These are phyloP conservation scores for Casaregolazyma suthepensis DNA, from an alignment of 1,139 yeast genomes.

Conservation along the genomic window DNA sequence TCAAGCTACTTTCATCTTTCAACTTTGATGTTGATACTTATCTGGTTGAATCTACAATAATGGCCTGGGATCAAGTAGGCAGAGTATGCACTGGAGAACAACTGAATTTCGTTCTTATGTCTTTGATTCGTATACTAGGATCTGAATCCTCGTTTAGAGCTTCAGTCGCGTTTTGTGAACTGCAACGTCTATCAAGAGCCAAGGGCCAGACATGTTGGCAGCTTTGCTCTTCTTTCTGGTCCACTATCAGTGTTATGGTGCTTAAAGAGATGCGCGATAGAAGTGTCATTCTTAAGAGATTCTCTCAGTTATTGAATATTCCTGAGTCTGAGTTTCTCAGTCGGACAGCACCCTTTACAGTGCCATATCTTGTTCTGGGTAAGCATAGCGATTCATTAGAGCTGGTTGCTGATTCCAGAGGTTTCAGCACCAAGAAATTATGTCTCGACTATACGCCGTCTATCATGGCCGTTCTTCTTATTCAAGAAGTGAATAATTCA, in stretches of 20 bases:
- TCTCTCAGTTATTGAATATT: constrained; percentile 62
- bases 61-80: constrained; percentile 57
- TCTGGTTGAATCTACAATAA: constrained; percentile 57
- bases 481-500: constrained; percentile 40
- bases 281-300: constrained; percentile 49
- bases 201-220: constrained; percentile 42
- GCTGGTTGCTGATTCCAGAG: constrained; percentile 43
- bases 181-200: constrained; percentile 42
- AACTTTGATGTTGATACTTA: constrained; percentile 27
- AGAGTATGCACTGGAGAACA: constrained; percentile 55
- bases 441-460: constrained; percentile 34
- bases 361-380: constrained; percentile 68
- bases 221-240: constrained; percentile 70
- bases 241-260: constrained; percentile 62
- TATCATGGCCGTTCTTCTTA: constrained; percentile 43
- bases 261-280: constrained; percentile 47
- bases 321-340: constrained; percentile 55
- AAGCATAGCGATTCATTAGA: constrained; percentile 58
- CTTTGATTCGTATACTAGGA: constrained; percentile 54
- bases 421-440: constrained; percentile 24
- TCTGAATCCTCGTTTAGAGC: constrained; percentile 56
- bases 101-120: constrained; percentile 53
- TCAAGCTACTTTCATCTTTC: constrained; percentile 17
- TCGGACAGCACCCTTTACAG: constrained; percentile 65
- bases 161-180: constrained; percentile 55